Base-by-base conservation (phyloP, 176 grass and related monocot genomes). In the Hordeum vulgare region DNA sequence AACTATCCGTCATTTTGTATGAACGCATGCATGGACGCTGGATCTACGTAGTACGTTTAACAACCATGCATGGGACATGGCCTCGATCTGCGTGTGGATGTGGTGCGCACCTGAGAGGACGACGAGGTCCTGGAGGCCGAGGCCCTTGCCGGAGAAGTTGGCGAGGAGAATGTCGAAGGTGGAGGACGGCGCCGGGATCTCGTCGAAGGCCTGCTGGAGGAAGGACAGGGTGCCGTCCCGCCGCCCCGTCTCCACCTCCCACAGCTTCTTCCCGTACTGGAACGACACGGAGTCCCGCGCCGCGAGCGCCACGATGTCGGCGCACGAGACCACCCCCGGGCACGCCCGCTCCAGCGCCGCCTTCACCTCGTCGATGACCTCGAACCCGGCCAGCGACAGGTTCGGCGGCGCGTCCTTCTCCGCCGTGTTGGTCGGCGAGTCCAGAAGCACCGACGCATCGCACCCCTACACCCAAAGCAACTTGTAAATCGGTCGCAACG, bases 321-420 rank as follows among this genome's bases (percentile, higher is more conserved):
- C 89, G 58, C 89, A 90, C 24, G 89, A 86, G 11, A 90, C 89
- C 2, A 76, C 41, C 18, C 88, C 72, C 9, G 78, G 42, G 66
- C 82, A 88, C 18, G 49, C 61, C 47, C 10, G 24, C 74, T 85
- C 83, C 62, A 78, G 33, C 40, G 71, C 81, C 21, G 84, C 42
- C 84, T 94, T 94, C 47, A 94, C 88, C 29, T 76, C 77, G 18
- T 94, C 88, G 70, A 94, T 94, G 63, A 90, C 82, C 11, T 86
- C 88, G 34, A 71, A 94, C 21, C 91, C 88, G 4, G 47, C 78
- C 15, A 90, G 31, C 14, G 80, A 78, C 33, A 64, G 17, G 59
- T 94, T 94, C 12, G 85, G 82, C 59, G 15, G 6, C 12, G 91
- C 73, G 34, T 88, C 25, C 82, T 94, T 94, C 79, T 94, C 91